Evolutionary conservation across 345 rosid species (phyloP).

Genomic region (Microthlaspi erraticum): DNA sequence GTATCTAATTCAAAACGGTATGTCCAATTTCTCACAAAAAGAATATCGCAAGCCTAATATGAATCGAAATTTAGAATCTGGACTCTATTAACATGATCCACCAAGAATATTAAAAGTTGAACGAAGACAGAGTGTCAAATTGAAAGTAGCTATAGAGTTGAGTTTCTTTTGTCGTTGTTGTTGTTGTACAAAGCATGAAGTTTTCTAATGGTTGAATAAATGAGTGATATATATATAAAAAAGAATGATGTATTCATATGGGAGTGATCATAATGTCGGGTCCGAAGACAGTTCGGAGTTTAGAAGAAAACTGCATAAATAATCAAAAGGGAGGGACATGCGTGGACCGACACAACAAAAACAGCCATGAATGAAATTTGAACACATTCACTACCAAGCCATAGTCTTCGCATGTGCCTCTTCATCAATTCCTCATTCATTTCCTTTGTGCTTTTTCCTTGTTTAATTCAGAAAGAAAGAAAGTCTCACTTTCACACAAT

Average conservation of each 20-base stretch:
- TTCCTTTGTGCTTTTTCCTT: constrained; percentile 28
- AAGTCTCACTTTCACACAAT: constrained; percentile 35
- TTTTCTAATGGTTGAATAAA: constrained; percentile 18
- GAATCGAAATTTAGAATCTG: background rate
- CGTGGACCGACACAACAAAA: constrained; percentile 47
- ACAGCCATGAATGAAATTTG: constrained; percentile 43
- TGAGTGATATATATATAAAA: background rate
- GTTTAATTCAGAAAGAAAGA: constrained; percentile 3
- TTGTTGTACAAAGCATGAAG: constrained; percentile 20
- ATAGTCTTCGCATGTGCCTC: constrained; percentile 42
- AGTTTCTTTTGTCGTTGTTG: background rate
- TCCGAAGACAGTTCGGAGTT: constrained; percentile 39
- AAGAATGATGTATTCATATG: constrained; percentile 6
- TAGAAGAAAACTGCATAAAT: constrained; percentile 20
- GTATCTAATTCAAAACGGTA: background rate
- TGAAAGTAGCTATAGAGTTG: constrained; percentile 25
- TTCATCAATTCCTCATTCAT: constrained; percentile 34
- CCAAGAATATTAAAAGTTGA: constrained; percentile 19
- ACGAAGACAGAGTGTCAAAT: constrained; percentile 8
- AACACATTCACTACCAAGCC: constrained; percentile 37
- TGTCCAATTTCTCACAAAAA: background rate
- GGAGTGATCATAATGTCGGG: constrained; percentile 44
- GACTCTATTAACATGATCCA: constrained; percentile 1
- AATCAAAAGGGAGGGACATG: constrained; percentile 31
- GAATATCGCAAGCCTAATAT: constrained; percentile 1